phyloP scores from a whole-genome alignment of 345 rosid genomes.

The Barbarea vulgaris region DNA sequence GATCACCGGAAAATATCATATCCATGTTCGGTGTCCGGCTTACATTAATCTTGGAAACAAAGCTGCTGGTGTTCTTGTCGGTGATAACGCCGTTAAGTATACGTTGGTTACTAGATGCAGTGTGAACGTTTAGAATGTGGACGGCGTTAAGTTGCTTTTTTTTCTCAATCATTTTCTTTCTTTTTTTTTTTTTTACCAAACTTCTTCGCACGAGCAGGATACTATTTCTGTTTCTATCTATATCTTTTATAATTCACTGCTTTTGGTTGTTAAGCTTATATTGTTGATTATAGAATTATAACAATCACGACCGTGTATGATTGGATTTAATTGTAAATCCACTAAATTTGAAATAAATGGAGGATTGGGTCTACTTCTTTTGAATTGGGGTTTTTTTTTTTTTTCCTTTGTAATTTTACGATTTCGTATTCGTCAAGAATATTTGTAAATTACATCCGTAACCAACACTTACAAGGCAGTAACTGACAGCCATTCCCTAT shows the following conservation, averaged over 20 bases:
- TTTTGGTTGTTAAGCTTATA: slow-evolving; percentile 20
- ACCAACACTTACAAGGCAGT: neutral
- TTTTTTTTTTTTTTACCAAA: slow-evolving; percentile 14
- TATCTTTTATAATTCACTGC: slow-evolving; percentile 11
- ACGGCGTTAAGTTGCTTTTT: slow-evolving; percentile 32
- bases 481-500: neutral
- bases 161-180: neutral
- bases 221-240: neutral
- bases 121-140: slow-evolving; percentile 58
- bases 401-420: neutral
- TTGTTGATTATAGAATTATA: slow-evolving; percentile 34
- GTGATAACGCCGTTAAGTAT: slow-evolving; percentile 79
- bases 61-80: slow-evolving; percentile 57
- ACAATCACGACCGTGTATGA: slow-evolving; percentile 14
- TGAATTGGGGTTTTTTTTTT: neutral
- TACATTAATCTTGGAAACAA: slow-evolving; percentile 55
- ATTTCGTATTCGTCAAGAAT: neutral
- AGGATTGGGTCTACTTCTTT: neutral
- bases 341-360: slow-evolving; percentile 26
- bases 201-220: slow-evolving; percentile 24
- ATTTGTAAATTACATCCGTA: neutral
- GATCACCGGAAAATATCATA: slow-evolving; percentile 61
- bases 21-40: slow-evolving; percentile 68
- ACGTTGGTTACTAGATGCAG: slow-evolving; percentile 56
- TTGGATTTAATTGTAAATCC: slow-evolving; percentile 35